A percentile compares a stretch with the other conserved stretches of the same genome.
Evolutionary conservation across 208 protist species (phyloP).

Genomic region (Acanthamoeba royreba): DNA sequence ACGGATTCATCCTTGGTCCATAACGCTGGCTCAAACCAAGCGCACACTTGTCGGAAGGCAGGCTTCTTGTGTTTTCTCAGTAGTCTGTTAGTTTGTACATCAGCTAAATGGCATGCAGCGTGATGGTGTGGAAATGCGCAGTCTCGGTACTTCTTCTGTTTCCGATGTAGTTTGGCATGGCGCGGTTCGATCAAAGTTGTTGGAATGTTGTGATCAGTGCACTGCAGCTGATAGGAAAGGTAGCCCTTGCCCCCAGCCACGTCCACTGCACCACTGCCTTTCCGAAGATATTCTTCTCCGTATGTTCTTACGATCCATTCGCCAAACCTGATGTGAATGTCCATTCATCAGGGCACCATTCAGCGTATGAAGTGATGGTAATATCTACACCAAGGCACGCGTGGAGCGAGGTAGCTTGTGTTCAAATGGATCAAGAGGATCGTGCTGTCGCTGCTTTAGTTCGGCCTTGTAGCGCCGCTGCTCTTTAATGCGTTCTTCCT

Average conservation of each 20-base stretch:
- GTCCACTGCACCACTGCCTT: not conserved
- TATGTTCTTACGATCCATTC: slow-evolving; percentile 1
- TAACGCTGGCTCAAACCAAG: not conserved
- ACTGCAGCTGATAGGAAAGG: not conserved
- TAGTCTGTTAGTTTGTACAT: not conserved
- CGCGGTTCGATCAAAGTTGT: not conserved
- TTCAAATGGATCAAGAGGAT: not conserved
- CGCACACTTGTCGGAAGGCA: not conserved
- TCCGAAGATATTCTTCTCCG: not conserved
- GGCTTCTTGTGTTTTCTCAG: not conserved
- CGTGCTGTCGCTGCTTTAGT: not conserved
- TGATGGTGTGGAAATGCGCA: not conserved
- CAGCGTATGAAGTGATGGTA: no score
- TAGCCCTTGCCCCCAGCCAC: slow-evolving; percentile 32
- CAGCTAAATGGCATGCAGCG: no score
- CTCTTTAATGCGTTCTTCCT: no score
- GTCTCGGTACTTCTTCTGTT: not conserved
- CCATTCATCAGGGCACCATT: not conserved
- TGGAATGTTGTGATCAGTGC: not conserved
- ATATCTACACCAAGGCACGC: not conserved
- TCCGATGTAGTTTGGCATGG: not conserved
- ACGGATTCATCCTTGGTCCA: not conserved
- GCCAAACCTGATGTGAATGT: not conserved
- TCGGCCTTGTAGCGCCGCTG: not conserved
- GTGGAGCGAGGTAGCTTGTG: not conserved